Evolutionary conservation across 805 yeast genomes (phyloP).

Genomic region (Lachancea kluyveri): DNA sequence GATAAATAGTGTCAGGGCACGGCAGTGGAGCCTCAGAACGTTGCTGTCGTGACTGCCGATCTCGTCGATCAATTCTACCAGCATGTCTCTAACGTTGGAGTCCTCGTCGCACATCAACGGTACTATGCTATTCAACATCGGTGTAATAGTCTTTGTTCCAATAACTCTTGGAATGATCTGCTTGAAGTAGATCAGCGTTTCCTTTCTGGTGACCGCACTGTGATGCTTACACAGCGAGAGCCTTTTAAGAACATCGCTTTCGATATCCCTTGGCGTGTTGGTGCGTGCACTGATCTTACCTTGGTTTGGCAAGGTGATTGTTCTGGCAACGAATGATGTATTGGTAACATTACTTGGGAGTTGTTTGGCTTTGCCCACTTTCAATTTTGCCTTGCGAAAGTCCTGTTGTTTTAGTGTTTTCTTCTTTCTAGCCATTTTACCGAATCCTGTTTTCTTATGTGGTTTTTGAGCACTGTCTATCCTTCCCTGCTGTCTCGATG

Average conservation of each 20-base stretch:
- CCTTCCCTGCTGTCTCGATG: too few relatives aligned
- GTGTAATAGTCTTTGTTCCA: conserved; percentile 24
- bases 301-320: conserved; percentile 28
- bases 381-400: conserved; percentile 60
- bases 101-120: conserved; percentile 50
- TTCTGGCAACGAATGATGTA: conserved; percentile 73
- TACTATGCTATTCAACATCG: conserved; percentile 24
- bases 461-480: too few relatives aligned
- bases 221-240: conserved; percentile 73
- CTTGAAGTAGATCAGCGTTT: conserved; percentile 51
- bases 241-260: conserved; percentile 49
- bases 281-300: conserved; percentile 15
- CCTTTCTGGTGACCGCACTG: conserved; percentile 62
- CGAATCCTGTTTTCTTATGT: too few relatives aligned
- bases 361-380: conserved; percentile 78
- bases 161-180: conserved; percentile 44
- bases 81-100: conserved; percentile 53
- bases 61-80: conserved; percentile 41
- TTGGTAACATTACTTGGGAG: conserved; percentile 75
- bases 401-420: conserved; percentile 40
- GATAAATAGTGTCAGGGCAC: conserved; percentile 61
- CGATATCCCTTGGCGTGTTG: conserved; percentile 21
- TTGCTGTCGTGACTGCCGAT: conserved; percentile 46
- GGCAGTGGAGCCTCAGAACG: conserved; percentile 53
- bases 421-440: conserved; percentile 32